Evolutionary conservation across 441 rosid species (phyloP).

Genomic region (Populus hybrid): DNA sequence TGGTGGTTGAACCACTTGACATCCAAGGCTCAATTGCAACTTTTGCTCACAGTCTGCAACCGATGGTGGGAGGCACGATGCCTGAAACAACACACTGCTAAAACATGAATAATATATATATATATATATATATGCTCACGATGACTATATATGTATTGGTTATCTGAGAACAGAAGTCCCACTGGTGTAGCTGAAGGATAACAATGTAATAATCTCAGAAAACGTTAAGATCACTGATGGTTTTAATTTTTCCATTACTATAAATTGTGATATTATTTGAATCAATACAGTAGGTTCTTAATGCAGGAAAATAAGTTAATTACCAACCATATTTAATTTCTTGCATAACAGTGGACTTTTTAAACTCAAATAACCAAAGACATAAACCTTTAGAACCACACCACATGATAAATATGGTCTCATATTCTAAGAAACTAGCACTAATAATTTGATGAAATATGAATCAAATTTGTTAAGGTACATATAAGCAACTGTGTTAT

Average conservation of each 20-base stretch:
- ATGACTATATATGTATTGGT: too few relatives aligned
- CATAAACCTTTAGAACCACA: not conserved
- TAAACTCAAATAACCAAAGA: not conserved
- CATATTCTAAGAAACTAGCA: too few relatives aligned
- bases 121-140: too few relatives aligned
- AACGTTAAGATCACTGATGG: too few relatives aligned
- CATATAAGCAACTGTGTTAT: too few relatives aligned
- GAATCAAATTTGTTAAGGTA: too few relatives aligned
- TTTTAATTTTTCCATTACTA: not conserved
- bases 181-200: not conserved
- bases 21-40: slow-evolving; percentile 66
- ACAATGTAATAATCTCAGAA: not conserved
- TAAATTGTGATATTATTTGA: not conserved
- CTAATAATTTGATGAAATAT: too few relatives aligned
- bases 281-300: not conserved
- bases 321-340: not conserved
- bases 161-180: too few relatives aligned
- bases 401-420: too few relatives aligned
- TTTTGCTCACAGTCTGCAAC: slow-evolving; percentile 43
- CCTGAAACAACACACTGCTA: slow-evolving; percentile 33
- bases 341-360: not conserved
- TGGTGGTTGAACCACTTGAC: slow-evolving; percentile 68
- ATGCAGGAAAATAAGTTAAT: not conserved
- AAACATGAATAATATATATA: not conserved
- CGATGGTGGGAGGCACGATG: slow-evolving; percentile 54